Base-by-base conservation (phyloP, 768 basidiomycete species). In the Xerocomus potaroensis region DNA sequence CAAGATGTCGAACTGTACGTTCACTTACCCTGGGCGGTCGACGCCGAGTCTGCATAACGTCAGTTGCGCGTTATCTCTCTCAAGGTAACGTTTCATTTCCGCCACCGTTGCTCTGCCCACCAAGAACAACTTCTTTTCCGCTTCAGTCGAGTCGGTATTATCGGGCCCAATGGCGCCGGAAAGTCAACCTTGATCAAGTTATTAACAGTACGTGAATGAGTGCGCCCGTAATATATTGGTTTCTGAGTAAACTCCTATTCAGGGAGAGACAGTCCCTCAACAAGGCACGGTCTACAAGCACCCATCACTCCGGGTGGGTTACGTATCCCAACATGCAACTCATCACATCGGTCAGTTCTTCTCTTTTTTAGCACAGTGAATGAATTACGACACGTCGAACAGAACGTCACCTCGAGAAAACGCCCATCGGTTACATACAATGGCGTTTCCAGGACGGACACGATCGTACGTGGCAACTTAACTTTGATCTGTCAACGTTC, bases 391-490 rank as follows among this genome's bases (percentile, higher is more conserved):
- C 16, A 40, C 35, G 19, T 48, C 46, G 29, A 19, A 50, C 63
- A 87, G 91, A 95, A 65, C 85, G 81, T 58, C 94, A 98, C 72
- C 67, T 98, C 35, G 92, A 95, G 69, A 96, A 98, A 73, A 95
- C 93, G 5, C 91, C 95, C 21, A 89, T 94, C 50, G 87, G 85
- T 45, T 98, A 98, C 63, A 96, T 97, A 59, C 92, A 96, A 71
- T 98, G 94, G 94, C 87, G 94, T 58, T 98, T 93, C 81, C 94
- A 97, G 65, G 94, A 96, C 67, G 95, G 94, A 40, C 88, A 95
- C 68, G 94, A 98, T 76, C 87, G 92, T 88, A 65, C 55, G 82
- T 74, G 48, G 48, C 51, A 32, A 63, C 37, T 21, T 50, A 9
- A 46, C 15, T 55, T 39, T 34, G 46, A 42, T 53, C 27, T 36